Base-by-base conservation (phyloP, 2,329 filamentous ascomycete genomes). In the Ascochyta rabiei region DNA sequence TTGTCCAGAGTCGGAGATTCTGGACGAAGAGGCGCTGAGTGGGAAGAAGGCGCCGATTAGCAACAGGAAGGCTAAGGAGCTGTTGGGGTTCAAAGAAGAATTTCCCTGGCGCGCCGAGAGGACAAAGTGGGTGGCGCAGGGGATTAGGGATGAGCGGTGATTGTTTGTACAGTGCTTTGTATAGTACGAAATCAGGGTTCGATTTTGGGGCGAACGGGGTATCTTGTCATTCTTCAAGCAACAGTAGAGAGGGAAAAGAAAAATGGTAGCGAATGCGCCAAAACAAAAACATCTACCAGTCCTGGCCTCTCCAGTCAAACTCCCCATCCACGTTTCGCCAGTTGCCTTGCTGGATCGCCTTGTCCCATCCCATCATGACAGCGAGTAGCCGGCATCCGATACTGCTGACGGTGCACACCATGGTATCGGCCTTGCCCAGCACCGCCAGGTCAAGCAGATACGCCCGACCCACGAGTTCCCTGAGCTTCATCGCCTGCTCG, bases 291-390 rank as follows among this genome's bases (percentile, higher is more conserved):
- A 9, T 10, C 40, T 56, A 76, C 73, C 72, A 76, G 28, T 68
- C 61, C 33, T 75, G 68, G 2, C 73, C 72, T 58, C 60, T 74
- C 74, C 74, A 76, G 9, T 74, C 68, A 62, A 75, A 75, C 35
- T 62, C 57, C 3, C 73, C 74, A 63, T 76, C 73, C 7, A 96
- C 84, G 75, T 96, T 96, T 54, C 85, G 80, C 89, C 91, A 96
- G 39, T 81, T 79, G 1, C 80, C 81, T 16, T 80, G 73, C 30
- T 79, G 78, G 43, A 74, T 59, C 38, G 68, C 71, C 23, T 61
- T 61, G 33, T 93, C 88, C 89, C 90, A 93, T 0, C 91, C 91
- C 86, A 95, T 86, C 87, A 96, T 92, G 35, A 96, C 90, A 2
- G 85, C 91, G 58, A 96, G 72, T 48, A 96, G 67, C 19, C 90